phyloP scores from a whole-genome alignment of 2,329 filamentous ascomycete genomes.

The Massarina eburnea region DNA sequence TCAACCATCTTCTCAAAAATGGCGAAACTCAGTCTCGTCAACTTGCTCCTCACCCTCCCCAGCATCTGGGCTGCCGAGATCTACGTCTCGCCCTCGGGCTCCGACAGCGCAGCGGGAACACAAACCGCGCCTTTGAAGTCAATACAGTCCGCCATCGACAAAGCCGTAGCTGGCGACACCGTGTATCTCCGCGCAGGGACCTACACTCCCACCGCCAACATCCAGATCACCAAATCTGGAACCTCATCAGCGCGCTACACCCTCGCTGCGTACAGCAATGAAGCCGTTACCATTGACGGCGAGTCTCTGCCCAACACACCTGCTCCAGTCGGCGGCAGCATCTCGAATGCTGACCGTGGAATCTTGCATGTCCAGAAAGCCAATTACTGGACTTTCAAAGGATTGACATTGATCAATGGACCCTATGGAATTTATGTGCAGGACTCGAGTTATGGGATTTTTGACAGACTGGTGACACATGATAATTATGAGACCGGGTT shows the following conservation, averaged over 20 bases:
- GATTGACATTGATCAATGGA: conserved; percentile 42
- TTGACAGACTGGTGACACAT: conserved; percentile 40
- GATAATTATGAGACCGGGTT: conserved; percentile 47
- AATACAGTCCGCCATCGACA: conserved; percentile 52
- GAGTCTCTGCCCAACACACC: conserved; percentile 47
- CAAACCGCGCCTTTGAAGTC: conserved; percentile 47
- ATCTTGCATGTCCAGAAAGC: conserved; percentile 51
- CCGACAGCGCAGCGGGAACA: conserved; percentile 43
- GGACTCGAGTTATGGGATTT: conserved; percentile 41
- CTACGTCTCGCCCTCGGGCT: conserved; percentile 51
- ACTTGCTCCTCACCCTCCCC: conserved; percentile 10
- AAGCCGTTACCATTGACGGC: conserved; percentile 52
- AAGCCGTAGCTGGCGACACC: conserved; percentile 50
- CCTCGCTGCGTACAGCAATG: conserved; percentile 46
- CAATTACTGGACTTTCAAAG: conserved; percentile 52
- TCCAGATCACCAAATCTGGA: conserved; percentile 49
- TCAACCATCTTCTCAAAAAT: not conserved
- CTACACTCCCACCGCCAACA: conserved; percentile 51
- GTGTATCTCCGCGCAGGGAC: conserved; percentile 50
- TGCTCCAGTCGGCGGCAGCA: conserved; percentile 42
- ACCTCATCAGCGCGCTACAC: conserved; percentile 46
- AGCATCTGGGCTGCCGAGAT: conserved; percentile 35
- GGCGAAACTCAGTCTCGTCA: not conserved
- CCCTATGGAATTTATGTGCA: conserved; percentile 44
- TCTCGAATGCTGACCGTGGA: conserved; percentile 48